Conservation (phyloP, 1,284 basidiomycete genomes). For the Filobasidium uniguttulatum region DNA sequence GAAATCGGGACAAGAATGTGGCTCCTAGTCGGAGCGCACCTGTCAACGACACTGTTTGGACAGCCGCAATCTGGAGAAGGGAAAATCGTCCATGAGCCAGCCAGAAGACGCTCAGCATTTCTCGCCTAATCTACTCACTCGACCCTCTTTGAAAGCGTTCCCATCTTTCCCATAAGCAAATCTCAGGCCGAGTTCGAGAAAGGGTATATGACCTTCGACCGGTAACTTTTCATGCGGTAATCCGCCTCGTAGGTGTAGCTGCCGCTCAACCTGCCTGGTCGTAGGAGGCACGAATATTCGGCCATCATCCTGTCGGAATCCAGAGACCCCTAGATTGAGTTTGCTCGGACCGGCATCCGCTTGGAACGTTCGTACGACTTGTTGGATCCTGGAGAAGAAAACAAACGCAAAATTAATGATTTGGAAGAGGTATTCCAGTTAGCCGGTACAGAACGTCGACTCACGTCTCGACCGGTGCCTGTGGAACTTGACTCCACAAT, state of each 20-base stretch:
- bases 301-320: slow-evolving; percentile 70
- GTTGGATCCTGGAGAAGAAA: slow-evolving; percentile 15
- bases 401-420: background rate
- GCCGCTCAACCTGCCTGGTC: slow-evolving; percentile 42
- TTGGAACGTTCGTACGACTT: slow-evolving; percentile 55
- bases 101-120: no score
- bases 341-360: slow-evolving; percentile 66
- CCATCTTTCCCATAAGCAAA: slow-evolving; percentile 44
- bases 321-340: slow-evolving; percentile 82
- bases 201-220: slow-evolving; percentile 29
- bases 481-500: slow-evolving; percentile 25
- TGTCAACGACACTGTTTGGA: slow-evolving; percentile 89
- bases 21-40: slow-evolving; percentile 89
- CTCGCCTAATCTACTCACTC: slow-evolving; percentile 19
- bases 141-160: slow-evolving; percentile 52
- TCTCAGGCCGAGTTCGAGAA: slow-evolving; percentile 26
- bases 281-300: slow-evolving; percentile 88
- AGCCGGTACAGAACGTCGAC: slow-evolving; percentile 1
- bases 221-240: slow-evolving; percentile 24
- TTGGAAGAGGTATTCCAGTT: background rate
- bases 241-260: slow-evolving; percentile 10
- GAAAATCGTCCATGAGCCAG: no score
- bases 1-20: slow-evolving; percentile 67
- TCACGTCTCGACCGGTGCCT: slow-evolving; percentile 22
- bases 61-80: slow-evolving; percentile 34